phyloP scores from a whole-genome alignment of 345 rosid genomes.

The Brassica carinata region DNA sequence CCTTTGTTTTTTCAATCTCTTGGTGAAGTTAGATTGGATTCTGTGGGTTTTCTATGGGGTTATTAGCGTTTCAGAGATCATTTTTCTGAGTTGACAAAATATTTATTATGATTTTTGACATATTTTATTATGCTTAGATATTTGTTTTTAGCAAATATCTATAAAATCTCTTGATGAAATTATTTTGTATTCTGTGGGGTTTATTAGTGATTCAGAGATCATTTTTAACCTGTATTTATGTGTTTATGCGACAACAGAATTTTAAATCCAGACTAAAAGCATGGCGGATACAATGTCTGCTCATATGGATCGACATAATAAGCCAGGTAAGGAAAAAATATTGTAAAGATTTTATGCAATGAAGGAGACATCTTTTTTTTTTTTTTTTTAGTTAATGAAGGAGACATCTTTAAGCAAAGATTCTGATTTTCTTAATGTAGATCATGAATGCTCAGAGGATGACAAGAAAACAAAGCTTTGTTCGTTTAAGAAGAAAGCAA shows the following conservation, averaged over 20 bases:
- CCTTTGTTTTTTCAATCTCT: not conserved
- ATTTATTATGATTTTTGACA: too few relatives aligned
- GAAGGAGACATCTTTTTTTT: not conserved
- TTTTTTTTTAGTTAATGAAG: not conserved
- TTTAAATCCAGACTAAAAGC: constrained; percentile 21
- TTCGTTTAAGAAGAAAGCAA: constrained; percentile 78
- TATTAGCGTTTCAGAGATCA: too few relatives aligned
- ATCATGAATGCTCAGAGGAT: constrained; percentile 58
- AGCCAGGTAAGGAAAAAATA: constrained; percentile 42
- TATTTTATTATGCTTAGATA: too few relatives aligned
- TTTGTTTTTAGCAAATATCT: not conserved
- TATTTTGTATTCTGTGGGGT: not conserved
- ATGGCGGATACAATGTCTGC: constrained; percentile 56
- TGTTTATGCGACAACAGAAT: constrained; percentile 35
- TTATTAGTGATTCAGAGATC: constrained; percentile 5
- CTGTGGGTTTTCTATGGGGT: too few relatives aligned
- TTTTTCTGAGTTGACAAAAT: too few relatives aligned
- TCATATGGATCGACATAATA: constrained; percentile 48
- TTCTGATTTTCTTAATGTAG: constrained; percentile 9
- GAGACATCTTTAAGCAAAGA: not conserved
- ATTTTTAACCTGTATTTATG: not conserved
- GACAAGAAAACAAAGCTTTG: constrained; percentile 72
- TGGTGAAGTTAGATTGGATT: too few relatives aligned
- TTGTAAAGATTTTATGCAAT: not conserved
- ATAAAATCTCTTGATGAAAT: not conserved